Conservation (phyloP, 106 monocot genomes). For the Dendrobium nobile region DNA sequence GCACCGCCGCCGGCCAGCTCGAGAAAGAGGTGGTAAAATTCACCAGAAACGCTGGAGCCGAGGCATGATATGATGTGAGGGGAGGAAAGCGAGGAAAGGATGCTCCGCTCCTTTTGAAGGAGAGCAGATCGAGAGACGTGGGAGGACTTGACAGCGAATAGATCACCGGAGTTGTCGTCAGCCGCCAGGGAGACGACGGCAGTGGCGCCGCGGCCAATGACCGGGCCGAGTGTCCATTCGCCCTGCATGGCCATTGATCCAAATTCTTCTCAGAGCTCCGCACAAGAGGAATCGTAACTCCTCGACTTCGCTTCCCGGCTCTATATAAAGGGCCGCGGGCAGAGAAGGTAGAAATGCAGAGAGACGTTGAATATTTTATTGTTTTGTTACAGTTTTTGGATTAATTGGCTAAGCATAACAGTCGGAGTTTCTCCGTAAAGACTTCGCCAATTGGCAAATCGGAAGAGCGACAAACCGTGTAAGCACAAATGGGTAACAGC, state of each 20-base stretch:
- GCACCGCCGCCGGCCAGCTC: slow-evolving; percentile 2
- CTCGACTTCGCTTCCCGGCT: no score
- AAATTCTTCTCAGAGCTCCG: no score
- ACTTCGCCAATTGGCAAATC: no score
- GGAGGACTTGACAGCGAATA: slow-evolving; percentile 13
- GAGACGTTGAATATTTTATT: no score
- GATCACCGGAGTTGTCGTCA: background rate
- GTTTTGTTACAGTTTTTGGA: no score
- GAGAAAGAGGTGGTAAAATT: slow-evolving; percentile 6
- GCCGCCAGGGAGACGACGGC: slow-evolving; percentile 4
- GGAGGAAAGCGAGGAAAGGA: slow-evolving; percentile 2
- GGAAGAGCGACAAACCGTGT: no score
- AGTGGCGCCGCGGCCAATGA: slow-evolving; percentile 1
- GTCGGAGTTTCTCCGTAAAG: no score
- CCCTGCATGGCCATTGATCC: background rate
- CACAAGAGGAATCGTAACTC: no score
- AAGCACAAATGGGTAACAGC: no score
- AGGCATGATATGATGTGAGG: slow-evolving; percentile 4
- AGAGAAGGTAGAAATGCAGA: no score
- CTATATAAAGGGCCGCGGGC: no score
- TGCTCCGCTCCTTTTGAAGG: slow-evolving; percentile 4
- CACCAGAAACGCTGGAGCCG: background rate
- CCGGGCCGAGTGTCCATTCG: background rate
- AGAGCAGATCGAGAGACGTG: background rate
- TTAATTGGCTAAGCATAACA: no score